Evolutionary conservation across 306 rosid species (phyloP).

Genomic region (Quercus glauca): DNA sequence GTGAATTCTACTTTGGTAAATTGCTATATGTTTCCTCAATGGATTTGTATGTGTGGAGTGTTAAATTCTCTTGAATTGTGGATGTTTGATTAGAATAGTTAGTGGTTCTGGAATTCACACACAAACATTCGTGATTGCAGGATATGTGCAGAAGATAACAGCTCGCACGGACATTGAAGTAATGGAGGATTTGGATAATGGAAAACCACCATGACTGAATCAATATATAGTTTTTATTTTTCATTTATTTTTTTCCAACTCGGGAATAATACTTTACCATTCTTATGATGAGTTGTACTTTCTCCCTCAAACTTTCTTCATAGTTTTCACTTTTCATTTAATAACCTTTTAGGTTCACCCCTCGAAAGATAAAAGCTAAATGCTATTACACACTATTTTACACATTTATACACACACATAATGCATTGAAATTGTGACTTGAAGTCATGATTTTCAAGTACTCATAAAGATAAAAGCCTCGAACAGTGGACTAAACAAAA

Average conservation of each 20-base stretch:
- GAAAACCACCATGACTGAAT: conserved; percentile 53
- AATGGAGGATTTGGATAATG: conserved; percentile 86
- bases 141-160: conserved; percentile 96
- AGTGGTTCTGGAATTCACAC: conserved; percentile 4
- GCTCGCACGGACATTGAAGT: conserved; percentile 80
- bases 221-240: conserved; percentile 4
- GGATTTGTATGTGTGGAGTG: no score
- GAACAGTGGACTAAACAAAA: no score
- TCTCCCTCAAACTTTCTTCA: conserved; percentile 12
- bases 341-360: conserved; percentile 19
- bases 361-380: background rate
- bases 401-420: no score
- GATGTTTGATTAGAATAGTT: background rate
- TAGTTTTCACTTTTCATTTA: conserved; percentile 18
- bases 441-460: no score
- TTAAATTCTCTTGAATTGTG: background rate
- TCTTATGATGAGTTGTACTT: conserved; percentile 37
- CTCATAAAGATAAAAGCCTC: no score
- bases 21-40: background rate
- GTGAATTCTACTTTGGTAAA: background rate
- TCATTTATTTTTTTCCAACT: conserved; percentile 1
- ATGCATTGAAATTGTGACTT: no score
- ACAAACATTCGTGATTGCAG: conserved; percentile 43
- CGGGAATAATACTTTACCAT: conserved; percentile 22
- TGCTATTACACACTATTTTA: no score